Evolutionary conservation across 441 rosid genomes (phyloP), one percentile per base, ranked within the genome.

Genomic region (Capsella rubella): DNA sequence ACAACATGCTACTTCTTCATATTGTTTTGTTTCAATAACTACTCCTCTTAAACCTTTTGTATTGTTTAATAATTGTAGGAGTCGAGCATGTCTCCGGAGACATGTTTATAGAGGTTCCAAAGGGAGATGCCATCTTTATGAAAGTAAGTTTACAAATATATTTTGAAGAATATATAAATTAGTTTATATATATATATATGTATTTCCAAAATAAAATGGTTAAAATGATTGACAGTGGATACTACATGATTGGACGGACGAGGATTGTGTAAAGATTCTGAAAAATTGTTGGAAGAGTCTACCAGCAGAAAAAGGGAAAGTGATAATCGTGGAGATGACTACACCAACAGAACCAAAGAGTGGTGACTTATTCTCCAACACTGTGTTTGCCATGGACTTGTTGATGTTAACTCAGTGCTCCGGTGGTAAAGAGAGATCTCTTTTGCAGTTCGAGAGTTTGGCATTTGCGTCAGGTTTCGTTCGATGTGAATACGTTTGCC

Each of bases 221-320:
- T 55, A 1, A 7, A 62, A 10, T 63, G 37, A 6, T 4, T 61
- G 57, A 9, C 47, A 77, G 80, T 39, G 68, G 63, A 77, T 66
- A 43, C 35, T 77, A 31, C 80, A 71, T 77, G 77, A 71, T 34
- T 77, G 77, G 80, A 58, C 34, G 3, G 80, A 77, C 28, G 69
- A 71, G 25, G 60, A 69, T 51, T 82, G 83, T 72, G 0, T 81
- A 4, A 78, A 79, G 63, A 12, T 87, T 57, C 81, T 89, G 0
- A 78, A 82, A 53, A 85, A 84, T 58, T 81, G 87, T 75, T 80
- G 63, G 55, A 64, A 75, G 12, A 74, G 85, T 42, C 28, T 73
- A 13, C 80, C 85, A 0, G 64, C 43, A 8, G 66, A 47, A 8
- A 71, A 68, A 0, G 82, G 86, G 9, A 86, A 84, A 76, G 80